Base-by-base conservation (phyloP, 1,284 basidiomycete genomes). In the Coriolopsis trogii region DNA sequence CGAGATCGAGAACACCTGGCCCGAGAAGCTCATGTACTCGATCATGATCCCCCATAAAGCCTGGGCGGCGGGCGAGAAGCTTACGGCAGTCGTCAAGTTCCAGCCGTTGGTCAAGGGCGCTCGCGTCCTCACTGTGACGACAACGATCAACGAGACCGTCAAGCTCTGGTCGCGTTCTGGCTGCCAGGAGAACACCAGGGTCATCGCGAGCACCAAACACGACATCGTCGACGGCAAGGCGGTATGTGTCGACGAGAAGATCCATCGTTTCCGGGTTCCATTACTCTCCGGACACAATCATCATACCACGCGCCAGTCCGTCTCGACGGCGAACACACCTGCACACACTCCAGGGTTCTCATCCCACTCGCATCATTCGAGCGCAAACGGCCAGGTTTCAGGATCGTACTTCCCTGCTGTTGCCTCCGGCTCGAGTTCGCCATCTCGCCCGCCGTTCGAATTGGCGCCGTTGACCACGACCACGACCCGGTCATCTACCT, bases 1-100 rank as follows among this genome's bases (percentile, higher is more conserved):
- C 53, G 95, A 98, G 70, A 88, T 91, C 56, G 93, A 96, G 70
- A 96, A 95, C 70, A 95, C 93, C 12, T 98, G 95, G 95, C 94
- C 95, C 0, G 89, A 90, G 33, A 98, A 96, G 73, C 75, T 95
- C 68, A 94, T 94, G 90, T 95, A 95, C 71, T 86, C 87, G 6
- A 83, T 95, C 63, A 83, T 89, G 76, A 71, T 93, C 38, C 91
- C 91, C 0, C 89, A 92, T 75, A 93, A 92, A 67, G 95, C 94
- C 0, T 97, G 91, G 83, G 91, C 93, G 0, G 90, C 88, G 0
- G 93, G 94, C 5, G 93, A 96, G 70, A 80, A 79, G 13, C 75
- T 96, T 49, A 88, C 87, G 0, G 87, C 91, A 0, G 75, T 89
- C 18, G 80, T 93, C 71, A 96, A 95, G 69, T 92, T 96, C 67